Percentiles rank a stretch among this genome's conserved stretches.
Conservation (phyloP, 805 yeast genomes). For the Saccharomycodes ludwigii region DNA sequence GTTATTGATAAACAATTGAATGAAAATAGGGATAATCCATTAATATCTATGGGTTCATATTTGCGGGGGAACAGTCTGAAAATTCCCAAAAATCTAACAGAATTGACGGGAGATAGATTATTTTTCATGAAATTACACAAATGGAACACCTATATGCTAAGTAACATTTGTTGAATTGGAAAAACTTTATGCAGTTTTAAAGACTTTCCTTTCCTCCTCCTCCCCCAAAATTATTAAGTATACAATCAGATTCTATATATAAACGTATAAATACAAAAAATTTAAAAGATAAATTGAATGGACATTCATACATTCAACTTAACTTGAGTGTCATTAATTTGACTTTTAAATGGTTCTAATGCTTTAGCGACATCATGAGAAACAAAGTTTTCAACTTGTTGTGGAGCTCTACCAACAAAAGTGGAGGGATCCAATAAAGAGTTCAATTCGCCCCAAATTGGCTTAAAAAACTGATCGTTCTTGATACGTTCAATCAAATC, state of each 20-base stretch:
- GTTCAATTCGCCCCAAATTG: slow-evolving; percentile 79
- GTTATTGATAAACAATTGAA: slow-evolving; percentile 17
- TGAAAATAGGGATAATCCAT: slow-evolving; percentile 22
- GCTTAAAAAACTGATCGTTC: slow-evolving; percentile 69
- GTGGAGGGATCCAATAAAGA: slow-evolving; percentile 78
- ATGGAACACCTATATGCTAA: slow-evolving; percentile 46
- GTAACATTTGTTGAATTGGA: slow-evolving; percentile 5
- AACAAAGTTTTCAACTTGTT: slow-evolving; percentile 91
- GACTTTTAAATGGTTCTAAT: slow-evolving; percentile 48
- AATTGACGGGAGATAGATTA: slow-evolving; percentile 39
- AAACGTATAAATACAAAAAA: background rate
- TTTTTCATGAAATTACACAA: slow-evolving; percentile 45
- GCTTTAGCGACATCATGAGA: slow-evolving; percentile 76
- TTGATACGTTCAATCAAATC: slow-evolving; percentile 85
- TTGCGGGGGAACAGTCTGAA: slow-evolving; percentile 43
- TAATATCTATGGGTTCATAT: slow-evolving; percentile 26
- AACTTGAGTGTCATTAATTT: slow-evolving; percentile 55
- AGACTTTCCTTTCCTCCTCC: background rate
- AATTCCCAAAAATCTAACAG: slow-evolving; percentile 42
- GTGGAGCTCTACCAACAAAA: slow-evolving; percentile 96
- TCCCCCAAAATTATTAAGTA: background rate
- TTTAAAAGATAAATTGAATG: background rate
- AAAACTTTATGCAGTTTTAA: background rate
- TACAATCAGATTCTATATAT: no score
- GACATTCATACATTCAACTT: slow-evolving; percentile 57